Base-by-base conservation (phyloP, 495 filamentous ascomycete genomes). In the Hypoxylon subgilvum region DNA sequence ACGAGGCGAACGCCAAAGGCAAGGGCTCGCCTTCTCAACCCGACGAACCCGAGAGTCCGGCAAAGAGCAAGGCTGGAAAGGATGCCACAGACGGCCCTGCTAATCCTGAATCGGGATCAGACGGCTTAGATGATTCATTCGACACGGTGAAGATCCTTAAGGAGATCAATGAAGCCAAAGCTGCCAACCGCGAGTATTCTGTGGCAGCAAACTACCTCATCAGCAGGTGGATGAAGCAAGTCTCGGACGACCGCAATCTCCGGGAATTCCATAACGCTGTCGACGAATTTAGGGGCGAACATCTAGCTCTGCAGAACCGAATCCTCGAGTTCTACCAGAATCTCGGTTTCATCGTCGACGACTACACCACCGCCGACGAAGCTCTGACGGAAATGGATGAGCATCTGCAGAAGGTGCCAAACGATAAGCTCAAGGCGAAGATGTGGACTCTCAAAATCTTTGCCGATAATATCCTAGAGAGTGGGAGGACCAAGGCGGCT, bases 241-340 rank as follows among this genome's bases (percentile, higher is more conserved):
- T 60, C n/a, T 48, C 28, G 4, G 42, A 53, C 14, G 16, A 4
- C 1, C 21, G 30, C 19, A 28, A 53, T 2, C 41, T 53, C 5
- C 4, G 42, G 4, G 57, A 53, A 17, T 60, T 41, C 36, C 8
- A 41, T 13, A 17, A 7, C n/a, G 35, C 49, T 6, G 35, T 60
- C 13, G 25, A 23, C 0, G 57, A 42, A 0, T 1, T 53, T 6
- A 16, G 31, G n/a, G 3, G 5, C 1, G 7, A 21, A 7, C 6
- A n/a, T 6, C n/a, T 4, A 8, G 27, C 3, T 13, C 14, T 52
- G 1, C 18, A 19, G 14, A 9, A 10, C 0, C 34, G 16, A 3
- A 9, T 60, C 13, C 3, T 53, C 2, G 19, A 2, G 1, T 16
- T 60, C 2, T 53, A 53, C 43, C 30, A 4, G 0, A 13, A 18